Conservation (phyloP, 495 filamentous ascomycete genomes). For the Penicillium crystallinum region DNA sequence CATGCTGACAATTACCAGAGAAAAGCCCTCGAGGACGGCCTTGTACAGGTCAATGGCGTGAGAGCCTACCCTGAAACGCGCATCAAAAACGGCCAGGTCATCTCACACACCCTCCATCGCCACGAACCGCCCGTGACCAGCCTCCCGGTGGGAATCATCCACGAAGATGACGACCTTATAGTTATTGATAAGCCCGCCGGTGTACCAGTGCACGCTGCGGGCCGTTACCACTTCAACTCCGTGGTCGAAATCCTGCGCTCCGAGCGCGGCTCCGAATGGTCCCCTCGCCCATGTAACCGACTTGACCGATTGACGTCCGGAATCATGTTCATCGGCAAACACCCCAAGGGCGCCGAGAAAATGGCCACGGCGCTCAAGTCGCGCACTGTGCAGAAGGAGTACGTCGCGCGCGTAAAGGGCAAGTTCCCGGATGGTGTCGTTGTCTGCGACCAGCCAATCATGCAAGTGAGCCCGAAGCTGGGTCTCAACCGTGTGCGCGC, state of each 20-base stretch:
- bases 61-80: conserved; percentile 49
- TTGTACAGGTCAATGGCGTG: conserved; percentile 69
- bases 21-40: conserved; percentile 73
- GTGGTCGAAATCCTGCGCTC: conserved; percentile 88
- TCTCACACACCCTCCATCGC: conserved; percentile 90
- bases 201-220: conserved; percentile 89
- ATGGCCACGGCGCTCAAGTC: conserved; percentile 65
- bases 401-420: conserved; percentile 85
- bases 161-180: conserved; percentile 86
- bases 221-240: conserved; percentile 91
- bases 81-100: conserved; percentile 75
- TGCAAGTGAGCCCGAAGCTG: conserved; percentile 90
- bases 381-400: conserved; percentile 86
- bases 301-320: conserved; percentile 93
- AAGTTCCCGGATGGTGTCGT: conserved; percentile 78
- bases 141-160: conserved; percentile 72
- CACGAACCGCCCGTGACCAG: conserved; percentile 90
- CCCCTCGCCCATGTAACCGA: conserved; percentile 82
- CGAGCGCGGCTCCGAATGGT: conserved; percentile 62
- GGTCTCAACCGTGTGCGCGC: conserved; percentile 90
- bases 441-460: conserved; percentile 87
- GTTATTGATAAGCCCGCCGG: conserved; percentile 97
- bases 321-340: conserved; percentile 95
- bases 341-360: conserved; percentile 68
- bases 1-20: conserved; percentile 42